phyloP scores from a whole-genome alignment of 345 rosid genomes.

The Adansonia digitata region DNA sequence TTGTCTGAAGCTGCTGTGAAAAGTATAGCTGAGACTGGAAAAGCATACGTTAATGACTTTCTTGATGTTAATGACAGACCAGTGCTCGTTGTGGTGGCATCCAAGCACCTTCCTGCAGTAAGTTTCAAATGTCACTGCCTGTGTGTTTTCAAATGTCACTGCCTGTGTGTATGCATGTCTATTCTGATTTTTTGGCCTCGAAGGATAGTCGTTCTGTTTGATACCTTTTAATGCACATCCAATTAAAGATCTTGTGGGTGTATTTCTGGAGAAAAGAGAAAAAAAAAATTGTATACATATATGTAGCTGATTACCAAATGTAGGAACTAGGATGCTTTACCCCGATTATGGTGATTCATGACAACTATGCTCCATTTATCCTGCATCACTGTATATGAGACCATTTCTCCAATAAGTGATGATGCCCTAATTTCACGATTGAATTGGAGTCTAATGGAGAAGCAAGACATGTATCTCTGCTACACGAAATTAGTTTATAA shows the following conservation, averaged over 20 bases:
- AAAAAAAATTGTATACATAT: not conserved
- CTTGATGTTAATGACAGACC: conserved; percentile 63
- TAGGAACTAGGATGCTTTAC: not conserved
- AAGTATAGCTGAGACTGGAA: conserved; percentile 61
- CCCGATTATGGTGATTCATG: not conserved
- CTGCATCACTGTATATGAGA: not conserved
- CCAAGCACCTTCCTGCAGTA: conserved; percentile 74
- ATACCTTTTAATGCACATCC: not conserved
- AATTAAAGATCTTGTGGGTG: not conserved
- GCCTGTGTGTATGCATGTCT: not conserved
- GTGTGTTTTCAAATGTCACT: conserved; percentile 10
- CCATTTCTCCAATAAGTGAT: not conserved
- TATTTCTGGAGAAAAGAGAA: not conserved
- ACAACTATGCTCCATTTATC: not conserved
- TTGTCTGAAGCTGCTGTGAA: conserved; percentile 61
- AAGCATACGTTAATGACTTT: conserved; percentile 66
- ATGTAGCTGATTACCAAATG: not conserved
- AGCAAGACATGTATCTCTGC: not conserved
- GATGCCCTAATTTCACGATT: not conserved
- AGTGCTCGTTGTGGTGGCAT: conserved; percentile 77
- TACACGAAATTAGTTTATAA: not conserved
- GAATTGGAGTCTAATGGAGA: not conserved
- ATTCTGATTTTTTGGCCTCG: not conserved
- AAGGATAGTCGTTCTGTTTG: not conserved
- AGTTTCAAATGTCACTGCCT: conserved; percentile 26